Evolutionary conservation across 805 yeast genomes (phyloP).

Genomic region (Sugiyamaella chiloensis): DNA sequence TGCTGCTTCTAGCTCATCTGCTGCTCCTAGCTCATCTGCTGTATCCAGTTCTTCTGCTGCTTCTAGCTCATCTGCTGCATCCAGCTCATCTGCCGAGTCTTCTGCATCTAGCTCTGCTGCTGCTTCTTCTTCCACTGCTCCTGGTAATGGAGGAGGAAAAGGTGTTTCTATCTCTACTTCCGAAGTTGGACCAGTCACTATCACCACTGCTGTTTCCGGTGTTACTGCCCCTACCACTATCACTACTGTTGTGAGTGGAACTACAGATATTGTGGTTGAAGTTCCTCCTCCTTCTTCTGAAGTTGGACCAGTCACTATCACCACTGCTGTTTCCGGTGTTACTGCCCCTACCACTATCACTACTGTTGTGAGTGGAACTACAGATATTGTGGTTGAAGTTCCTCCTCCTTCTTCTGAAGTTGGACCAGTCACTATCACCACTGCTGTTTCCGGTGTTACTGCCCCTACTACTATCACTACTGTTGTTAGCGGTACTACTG

Average conservation of each 20-base stretch:
- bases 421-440: conserved; percentile 5
- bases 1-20: too few relatives aligned
- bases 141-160: neutral
- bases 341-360: conserved; percentile 4
- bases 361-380: conserved; percentile 4
- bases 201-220: conserved; percentile 9
- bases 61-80: too few relatives aligned
- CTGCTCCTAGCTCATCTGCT: too few relatives aligned
- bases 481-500: conserved; percentile 5
- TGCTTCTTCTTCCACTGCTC: neutral
- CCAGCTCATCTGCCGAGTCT: too few relatives aligned
- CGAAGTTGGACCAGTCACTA: conserved; percentile 1
- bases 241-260: neutral
- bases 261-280: conserved; percentile 1
- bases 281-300: conserved; percentile 5
- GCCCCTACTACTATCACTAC: conserved; percentile 11
- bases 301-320: neutral
- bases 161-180: neutral
- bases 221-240: conserved; percentile 8
- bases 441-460: conserved; percentile 5
- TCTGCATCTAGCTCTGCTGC: neutral
- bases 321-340: conserved; percentile 6
- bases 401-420: neutral
- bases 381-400: neutral
- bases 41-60: too few relatives aligned